These are phyloP conservation scores for Pholiota adiposa DNA, from an alignment of 1,284 basidiomycete species.

Conservation along the genomic window DNA sequence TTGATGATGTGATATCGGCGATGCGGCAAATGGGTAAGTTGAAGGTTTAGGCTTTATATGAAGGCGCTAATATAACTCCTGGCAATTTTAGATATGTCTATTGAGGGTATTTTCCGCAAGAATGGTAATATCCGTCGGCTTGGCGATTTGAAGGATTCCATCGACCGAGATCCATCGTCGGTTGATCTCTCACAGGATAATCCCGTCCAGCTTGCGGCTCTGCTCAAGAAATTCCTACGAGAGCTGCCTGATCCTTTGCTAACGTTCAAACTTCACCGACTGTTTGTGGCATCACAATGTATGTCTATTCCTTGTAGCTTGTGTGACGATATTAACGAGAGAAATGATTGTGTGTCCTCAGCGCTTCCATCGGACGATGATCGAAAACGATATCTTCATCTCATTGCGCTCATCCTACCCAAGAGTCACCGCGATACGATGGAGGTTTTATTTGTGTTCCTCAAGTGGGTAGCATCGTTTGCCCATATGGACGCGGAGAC, in stretches of 20 bases:
- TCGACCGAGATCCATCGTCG: conserved; percentile 89
- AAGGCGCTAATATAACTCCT: conserved; percentile 2
- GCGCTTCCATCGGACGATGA: conserved; percentile 80
- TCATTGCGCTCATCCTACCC: conserved; percentile 87
- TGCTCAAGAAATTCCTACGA: conserved; percentile 96
- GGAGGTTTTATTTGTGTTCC: conserved; percentile 97
- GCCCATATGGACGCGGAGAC: conserved; percentile 98
- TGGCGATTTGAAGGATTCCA: conserved; percentile 88
- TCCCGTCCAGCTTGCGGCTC: conserved; percentile 94
- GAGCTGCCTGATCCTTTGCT: conserved; percentile 96
- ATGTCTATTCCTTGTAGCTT: conserved; percentile 36
- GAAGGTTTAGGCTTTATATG: conserved; percentile 1
- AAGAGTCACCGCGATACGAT: conserved; percentile 95
- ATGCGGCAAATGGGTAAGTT: conserved; percentile 99
- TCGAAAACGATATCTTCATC: conserved; percentile 83
- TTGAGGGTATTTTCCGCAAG: conserved; percentile 98
- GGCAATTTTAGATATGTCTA: conserved; percentile 82
- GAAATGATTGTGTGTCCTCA: conserved; percentile 32
- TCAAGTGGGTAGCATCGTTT: conserved; percentile 99
- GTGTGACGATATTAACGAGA: not conserved
- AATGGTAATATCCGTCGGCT: conserved; percentile 97
- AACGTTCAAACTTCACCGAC: conserved; percentile 91
- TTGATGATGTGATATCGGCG: conserved; percentile 96
- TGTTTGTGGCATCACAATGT: conserved; percentile 91
- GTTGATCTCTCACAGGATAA: conserved; percentile 96